Conservation (phyloP, 306 rosid genomes). For the Alnus rubra region DNA sequence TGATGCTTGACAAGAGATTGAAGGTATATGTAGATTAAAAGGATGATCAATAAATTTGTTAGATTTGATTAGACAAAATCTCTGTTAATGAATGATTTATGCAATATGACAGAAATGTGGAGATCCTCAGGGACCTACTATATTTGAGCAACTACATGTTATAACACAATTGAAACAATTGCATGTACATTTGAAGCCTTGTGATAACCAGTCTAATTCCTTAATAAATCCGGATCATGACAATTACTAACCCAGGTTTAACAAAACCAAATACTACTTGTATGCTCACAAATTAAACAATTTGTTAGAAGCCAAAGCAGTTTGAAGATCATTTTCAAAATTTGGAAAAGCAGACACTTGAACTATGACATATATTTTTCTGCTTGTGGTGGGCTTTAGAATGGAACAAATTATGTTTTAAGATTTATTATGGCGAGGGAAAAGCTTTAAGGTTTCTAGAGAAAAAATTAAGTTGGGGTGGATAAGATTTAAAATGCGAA, state of each 20-base stretch:
- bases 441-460: background rate
- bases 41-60: background rate
- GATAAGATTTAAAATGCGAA: background rate
- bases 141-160: background rate
- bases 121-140: background rate
- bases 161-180: background rate
- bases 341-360: background rate
- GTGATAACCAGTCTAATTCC: no score
- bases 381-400: background rate
- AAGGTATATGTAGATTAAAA: background rate
- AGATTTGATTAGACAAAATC: background rate
- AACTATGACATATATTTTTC: background rate
- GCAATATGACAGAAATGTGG: background rate
- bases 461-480: background rate
- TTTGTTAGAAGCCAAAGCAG: background rate
- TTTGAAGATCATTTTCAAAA: background rate
- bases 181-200: background rate
- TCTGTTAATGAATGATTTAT: background rate
- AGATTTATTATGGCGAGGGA: background rate
- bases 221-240: background rate
- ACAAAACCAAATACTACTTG: background rate
- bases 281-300: background rate
- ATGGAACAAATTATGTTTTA: background rate
- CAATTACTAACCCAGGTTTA: background rate
- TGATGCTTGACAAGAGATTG: conserved; percentile 10